Percentiles rank a stretch among this genome's conserved stretches.
phyloP scores from a whole-genome alignment of 2,329 filamentous ascomycete genomes.

The Colletotrichum paranaense region DNA sequence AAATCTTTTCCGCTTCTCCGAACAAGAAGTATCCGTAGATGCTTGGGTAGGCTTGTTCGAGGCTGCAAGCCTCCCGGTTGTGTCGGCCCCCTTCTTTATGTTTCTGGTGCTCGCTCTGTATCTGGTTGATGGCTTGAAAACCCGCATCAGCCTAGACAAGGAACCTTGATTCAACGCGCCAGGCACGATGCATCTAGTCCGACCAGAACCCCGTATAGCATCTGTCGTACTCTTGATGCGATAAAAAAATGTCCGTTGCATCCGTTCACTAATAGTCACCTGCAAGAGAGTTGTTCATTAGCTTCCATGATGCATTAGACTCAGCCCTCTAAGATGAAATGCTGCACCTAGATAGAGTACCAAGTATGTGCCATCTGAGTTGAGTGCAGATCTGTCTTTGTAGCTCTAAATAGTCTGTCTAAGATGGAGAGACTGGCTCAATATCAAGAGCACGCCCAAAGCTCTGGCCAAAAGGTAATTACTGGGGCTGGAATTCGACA shows the following conservation, averaged over 20 bases:
- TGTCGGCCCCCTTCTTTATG: background rate
- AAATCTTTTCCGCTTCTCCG: background rate
- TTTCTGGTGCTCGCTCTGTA: background rate
- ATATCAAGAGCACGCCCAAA: too few relatives aligned
- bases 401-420: background rate
- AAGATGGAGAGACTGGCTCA: too few relatives aligned
- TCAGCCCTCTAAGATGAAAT: background rate
- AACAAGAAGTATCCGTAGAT: background rate
- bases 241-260: background rate
- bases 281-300: background rate
- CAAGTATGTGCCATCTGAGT: background rate
- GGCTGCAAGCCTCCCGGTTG: background rate
- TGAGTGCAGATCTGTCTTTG: background rate
- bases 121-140: conserved; percentile 1
- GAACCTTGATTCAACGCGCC: background rate
- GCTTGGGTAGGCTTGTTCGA: background rate
- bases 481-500: too few relatives aligned
- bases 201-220: background rate
- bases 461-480: too few relatives aligned
- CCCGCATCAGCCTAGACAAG: background rate
- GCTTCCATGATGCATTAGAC: background rate
- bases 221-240: background rate
- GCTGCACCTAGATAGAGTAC: background rate
- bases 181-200: background rate
- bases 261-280: background rate